A percentile compares a stretch with the other conserved stretches of the same genome.
These are phyloP conservation scores for Fusarium brevicatenulatum DNA, from an alignment of 2,329 filamentous ascomycete genomes.

Conservation along the genomic window DNA sequence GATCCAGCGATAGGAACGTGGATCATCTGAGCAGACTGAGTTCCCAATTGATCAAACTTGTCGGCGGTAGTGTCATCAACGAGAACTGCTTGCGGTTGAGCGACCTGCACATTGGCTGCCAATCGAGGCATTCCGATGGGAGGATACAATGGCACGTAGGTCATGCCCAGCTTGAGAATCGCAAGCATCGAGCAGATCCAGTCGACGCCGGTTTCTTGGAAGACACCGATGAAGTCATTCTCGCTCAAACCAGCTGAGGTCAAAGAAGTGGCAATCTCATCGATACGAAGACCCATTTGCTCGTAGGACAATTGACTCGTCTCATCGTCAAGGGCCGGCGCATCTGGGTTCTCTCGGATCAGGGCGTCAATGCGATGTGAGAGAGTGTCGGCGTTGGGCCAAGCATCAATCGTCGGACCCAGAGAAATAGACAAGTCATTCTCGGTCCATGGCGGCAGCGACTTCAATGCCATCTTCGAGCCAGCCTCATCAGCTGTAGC, in stretches of 20 bases:
- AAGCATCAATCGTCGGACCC: not conserved
- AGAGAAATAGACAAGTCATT: not conserved
- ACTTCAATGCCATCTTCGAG: not conserved
- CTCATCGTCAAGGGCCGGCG: not conserved
- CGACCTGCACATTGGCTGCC: not conserved
- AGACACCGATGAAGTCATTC: conserved; percentile 1
- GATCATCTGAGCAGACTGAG: not conserved
- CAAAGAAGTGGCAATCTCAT: not conserved
- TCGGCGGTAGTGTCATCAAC: not conserved
- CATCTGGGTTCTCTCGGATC: not conserved
- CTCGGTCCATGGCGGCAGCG: not conserved
- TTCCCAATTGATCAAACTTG: not conserved
- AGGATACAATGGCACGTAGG: conserved; percentile 15
- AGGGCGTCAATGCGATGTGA: not conserved
- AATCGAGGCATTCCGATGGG: not conserved
- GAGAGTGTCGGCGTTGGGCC: not conserved
- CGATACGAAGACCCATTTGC: not conserved
- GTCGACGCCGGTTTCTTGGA: not conserved
- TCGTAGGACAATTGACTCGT: not conserved
- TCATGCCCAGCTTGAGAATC: conserved; percentile 4
- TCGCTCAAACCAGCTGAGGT: not conserved
- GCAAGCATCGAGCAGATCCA: conserved; percentile 15
- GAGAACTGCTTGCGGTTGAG: conserved; percentile 10
- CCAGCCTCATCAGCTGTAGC: not conserved
- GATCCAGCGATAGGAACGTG: not conserved